Evolutionary conservation across 2,329 filamentous ascomycete genomes (phyloP).

Genomic region (Phaeosphaeria sp.): DNA sequence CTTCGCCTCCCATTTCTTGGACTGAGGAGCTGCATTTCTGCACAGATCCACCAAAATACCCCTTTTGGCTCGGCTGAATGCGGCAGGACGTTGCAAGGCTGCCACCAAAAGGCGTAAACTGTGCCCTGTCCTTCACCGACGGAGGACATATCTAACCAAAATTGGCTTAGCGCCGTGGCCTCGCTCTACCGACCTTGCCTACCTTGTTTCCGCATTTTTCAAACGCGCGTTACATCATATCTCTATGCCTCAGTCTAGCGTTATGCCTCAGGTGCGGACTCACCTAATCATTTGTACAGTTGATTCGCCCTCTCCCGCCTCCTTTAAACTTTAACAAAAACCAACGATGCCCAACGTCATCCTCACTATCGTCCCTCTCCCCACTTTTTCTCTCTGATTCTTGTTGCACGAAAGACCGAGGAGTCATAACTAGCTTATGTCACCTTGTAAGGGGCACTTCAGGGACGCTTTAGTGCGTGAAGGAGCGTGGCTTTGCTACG

Average conservation of each 20-base stretch:
- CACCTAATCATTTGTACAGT: neutral
- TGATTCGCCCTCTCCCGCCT: neutral
- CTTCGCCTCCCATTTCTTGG: too few species aligned
- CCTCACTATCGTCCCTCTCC: neutral
- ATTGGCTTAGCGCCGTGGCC: neutral
- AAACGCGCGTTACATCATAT: neutral
- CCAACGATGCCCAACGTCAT: neutral
- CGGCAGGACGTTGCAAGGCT: neutral
- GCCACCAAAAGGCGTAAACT: neutral
- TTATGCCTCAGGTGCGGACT: neutral
- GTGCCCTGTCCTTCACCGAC: neutral
- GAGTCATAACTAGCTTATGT: neutral
- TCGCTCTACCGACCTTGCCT: neutral
- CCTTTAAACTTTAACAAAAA: neutral
- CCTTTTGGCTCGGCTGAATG: neutral
- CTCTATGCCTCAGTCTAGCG: neutral
- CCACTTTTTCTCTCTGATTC: neutral
- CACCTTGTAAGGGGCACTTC: neutral
- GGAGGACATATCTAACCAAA: neutral
- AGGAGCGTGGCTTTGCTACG: neutral
- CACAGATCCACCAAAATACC: neutral
- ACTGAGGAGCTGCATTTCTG: too few species aligned
- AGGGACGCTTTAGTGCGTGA: neutral
- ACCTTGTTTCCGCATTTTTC: neutral
- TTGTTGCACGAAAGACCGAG: neutral